phyloP scores from a whole-genome alignment of 164 flowering plant species.

The Vitis labrusca region DNA sequence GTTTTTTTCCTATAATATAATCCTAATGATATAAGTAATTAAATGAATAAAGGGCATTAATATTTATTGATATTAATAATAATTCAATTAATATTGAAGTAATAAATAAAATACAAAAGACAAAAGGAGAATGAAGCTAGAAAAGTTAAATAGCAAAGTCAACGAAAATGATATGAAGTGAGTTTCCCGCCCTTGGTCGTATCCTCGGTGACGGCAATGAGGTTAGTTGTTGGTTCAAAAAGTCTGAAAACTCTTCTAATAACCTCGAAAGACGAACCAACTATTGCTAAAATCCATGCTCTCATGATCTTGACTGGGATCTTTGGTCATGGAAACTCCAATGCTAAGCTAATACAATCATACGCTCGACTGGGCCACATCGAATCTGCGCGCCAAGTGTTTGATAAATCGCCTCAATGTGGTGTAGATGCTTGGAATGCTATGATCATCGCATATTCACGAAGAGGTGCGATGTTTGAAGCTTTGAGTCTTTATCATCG shows the following conservation, averaged over 20 bases:
- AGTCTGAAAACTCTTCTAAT: conserved; percentile 29
- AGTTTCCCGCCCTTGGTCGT: too few relatives aligned
- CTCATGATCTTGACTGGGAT: conserved; percentile 30
- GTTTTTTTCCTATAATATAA: too few relatives aligned
- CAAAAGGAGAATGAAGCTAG: too few relatives aligned
- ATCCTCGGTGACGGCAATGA: too few relatives aligned
- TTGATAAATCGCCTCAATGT: conserved; percentile 40
- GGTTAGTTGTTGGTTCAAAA: too few relatives aligned
- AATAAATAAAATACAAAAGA: too few relatives aligned
- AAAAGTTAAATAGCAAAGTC: too few relatives aligned
- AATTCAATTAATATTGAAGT: too few relatives aligned
- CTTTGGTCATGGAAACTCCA: conserved; percentile 19
- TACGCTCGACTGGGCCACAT: conserved; percentile 33
- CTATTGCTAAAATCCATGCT: conserved; percentile 38
- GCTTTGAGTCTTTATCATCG: conserved; percentile 33
- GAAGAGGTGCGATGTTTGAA: conserved; percentile 4
- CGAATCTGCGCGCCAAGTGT: conserved; percentile 39
- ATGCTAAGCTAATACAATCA: conserved; percentile 30
- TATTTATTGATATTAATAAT: too few relatives aligned
- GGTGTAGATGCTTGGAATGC: conserved; percentile 45
- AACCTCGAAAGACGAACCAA: conserved; percentile 22
- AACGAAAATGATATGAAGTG: too few relatives aligned
- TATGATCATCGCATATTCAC: conserved; percentile 32
- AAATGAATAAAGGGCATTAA: too few relatives aligned
- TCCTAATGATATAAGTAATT: too few relatives aligned